A percentile compares a stretch with the other conserved stretches of the same genome.
Conservation (phyloP, 495 filamentous ascomycete genomes). For the Cenococcum geophilum region DNA sequence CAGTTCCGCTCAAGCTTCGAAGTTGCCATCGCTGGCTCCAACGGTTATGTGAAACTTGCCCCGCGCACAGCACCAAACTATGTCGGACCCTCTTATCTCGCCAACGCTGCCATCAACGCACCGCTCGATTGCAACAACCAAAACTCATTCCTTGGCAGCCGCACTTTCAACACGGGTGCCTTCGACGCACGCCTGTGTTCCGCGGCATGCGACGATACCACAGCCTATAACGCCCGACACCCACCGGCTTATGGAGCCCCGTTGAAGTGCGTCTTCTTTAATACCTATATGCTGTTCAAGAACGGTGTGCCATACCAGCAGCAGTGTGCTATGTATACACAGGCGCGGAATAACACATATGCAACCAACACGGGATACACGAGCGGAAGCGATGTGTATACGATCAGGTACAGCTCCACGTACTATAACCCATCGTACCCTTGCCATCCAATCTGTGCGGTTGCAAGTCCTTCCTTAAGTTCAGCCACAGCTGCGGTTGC, state of each 20-base stretch:
- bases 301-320: background rate
- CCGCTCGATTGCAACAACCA: background rate
- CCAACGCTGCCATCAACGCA: background rate
- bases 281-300: slow-evolving; percentile 5
- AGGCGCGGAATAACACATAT: background rate
- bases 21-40: background rate
- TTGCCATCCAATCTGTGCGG: background rate
- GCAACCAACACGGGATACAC: background rate
- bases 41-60: background rate
- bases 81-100: background rate
- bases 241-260: background rate
- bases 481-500: too few relatives aligned
- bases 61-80: background rate
- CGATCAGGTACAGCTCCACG: background rate
- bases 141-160: background rate
- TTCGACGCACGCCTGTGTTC: background rate
- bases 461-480: background rate
- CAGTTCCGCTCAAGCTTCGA: background rate
- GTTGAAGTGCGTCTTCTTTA: background rate
- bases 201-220: background rate
- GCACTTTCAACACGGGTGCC: background rate
- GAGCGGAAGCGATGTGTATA: background rate
- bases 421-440: background rate
- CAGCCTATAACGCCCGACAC: background rate
- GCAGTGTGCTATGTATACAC: background rate